phyloP scores from a whole-genome alignment of 1,284 basidiomycete genomes.

The Cryptococcus neoformans region DNA sequence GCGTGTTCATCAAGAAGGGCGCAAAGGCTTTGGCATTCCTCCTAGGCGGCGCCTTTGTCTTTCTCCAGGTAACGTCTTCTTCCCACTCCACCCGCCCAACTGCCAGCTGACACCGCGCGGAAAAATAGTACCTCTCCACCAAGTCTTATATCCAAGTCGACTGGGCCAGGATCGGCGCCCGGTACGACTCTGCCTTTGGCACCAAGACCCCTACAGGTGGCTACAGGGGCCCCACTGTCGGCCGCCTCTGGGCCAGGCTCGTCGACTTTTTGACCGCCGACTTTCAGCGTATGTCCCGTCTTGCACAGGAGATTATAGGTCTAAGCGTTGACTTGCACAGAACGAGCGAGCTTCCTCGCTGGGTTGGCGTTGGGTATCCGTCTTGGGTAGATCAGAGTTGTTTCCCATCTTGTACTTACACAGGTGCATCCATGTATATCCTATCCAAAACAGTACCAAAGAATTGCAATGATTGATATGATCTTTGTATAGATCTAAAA shows the following conservation, averaged over 20 bases:
- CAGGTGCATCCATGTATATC: too few relatives aligned
- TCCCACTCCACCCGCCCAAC: too few relatives aligned
- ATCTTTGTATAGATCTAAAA: too few relatives aligned
- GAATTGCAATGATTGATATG: too few relatives aligned
- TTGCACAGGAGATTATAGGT: background rate
- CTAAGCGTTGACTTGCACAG: constrained; percentile 18
- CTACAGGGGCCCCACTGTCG: constrained; percentile 60
- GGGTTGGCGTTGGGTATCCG: constrained; percentile 54
- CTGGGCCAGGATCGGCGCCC: constrained; percentile 60
- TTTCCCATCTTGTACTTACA: too few relatives aligned
- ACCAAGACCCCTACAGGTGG: constrained; percentile 58
- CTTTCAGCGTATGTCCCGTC: constrained; percentile 63
- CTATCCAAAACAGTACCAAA: too few relatives aligned
- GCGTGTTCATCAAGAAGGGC: constrained; percentile 93
- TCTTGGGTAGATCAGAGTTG: constrained; percentile 45
- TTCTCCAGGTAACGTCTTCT: constrained; percentile 65
- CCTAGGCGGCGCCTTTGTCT: constrained; percentile 78
- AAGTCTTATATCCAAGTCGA: constrained; percentile 70
- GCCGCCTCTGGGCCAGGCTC: constrained; percentile 66
- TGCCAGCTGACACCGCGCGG: too few relatives aligned
- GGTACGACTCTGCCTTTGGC: constrained; percentile 72
- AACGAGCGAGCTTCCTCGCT: constrained; percentile 55
- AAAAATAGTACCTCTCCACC: constrained; percentile 67
- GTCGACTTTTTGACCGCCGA: constrained; percentile 86
- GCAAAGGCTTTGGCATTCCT: constrained; percentile 76